These are phyloP conservation scores for Exophiala viscosa DNA, from an alignment of 2,329 filamentous ascomycete genomes.

Conservation along the genomic window DNA sequence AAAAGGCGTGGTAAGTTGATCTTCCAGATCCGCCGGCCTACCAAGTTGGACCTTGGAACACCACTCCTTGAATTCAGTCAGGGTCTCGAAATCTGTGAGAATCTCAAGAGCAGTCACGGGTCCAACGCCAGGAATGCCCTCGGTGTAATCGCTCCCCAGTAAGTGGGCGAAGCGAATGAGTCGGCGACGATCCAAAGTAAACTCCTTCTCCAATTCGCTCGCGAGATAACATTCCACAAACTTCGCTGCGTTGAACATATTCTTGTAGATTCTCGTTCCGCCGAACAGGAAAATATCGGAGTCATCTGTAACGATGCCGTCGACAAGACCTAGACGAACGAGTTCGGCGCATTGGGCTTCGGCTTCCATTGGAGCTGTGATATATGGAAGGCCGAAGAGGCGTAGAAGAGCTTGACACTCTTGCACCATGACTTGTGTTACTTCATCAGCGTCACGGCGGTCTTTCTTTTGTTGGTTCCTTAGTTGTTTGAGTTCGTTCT, in stretches of 20 bases:
- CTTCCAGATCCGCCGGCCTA: conserved; percentile 61
- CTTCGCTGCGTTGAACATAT: conserved; percentile 99
- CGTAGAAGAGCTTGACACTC: conserved; percentile 89
- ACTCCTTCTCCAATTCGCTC: conserved; percentile 79
- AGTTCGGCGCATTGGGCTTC: conserved; percentile 96
- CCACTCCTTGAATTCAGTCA: conserved; percentile 81
- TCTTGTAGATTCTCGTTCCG: conserved; percentile 95
- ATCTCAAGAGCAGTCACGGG: conserved; percentile 95
- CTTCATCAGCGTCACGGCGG: conserved; percentile 90
- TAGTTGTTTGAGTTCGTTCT: conserved; percentile 78
- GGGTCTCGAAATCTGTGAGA: conserved; percentile 73
- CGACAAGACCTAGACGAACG: conserved; percentile 79
- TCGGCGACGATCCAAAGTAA: conserved; percentile 78
- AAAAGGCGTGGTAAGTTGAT: conserved; percentile 60
- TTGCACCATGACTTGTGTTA: conserved; percentile 90
- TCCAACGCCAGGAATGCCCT: conserved; percentile 83
- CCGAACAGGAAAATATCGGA: conserved; percentile 96
- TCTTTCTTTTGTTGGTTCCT: conserved; percentile 96
- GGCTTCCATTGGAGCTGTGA: conserved; percentile 98
- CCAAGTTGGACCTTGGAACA: conserved; percentile 71
- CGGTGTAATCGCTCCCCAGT: conserved; percentile 90
- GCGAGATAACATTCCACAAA: conserved; percentile 94
- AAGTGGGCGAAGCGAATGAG: conserved; percentile 88
- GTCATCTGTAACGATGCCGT: conserved; percentile 96
- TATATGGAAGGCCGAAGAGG: conserved; percentile 90